Conservation (phyloP, 306 rosid species). For the Vicia sativa region DNA sequence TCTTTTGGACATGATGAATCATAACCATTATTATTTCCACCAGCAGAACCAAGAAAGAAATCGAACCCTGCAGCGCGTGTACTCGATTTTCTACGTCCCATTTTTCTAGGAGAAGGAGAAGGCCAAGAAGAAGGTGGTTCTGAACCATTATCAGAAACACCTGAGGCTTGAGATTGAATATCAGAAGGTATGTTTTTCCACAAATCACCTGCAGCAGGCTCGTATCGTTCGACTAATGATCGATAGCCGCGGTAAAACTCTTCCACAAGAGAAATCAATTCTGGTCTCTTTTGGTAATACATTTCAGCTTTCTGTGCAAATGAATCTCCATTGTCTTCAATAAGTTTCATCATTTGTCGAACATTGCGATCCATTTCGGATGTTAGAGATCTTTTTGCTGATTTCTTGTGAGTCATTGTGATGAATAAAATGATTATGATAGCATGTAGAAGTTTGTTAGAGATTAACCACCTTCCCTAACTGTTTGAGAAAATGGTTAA, state of each 20-base stretch:
- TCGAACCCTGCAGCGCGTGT: constrained; percentile 91
- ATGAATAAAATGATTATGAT: constrained; percentile 27
- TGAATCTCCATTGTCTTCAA: constrained; percentile 81
- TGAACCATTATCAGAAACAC: constrained; percentile 61
- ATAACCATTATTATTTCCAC: constrained; percentile 53
- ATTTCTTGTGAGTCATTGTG: constrained; percentile 50
- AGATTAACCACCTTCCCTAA: constrained; percentile 42
- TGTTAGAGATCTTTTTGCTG: constrained; percentile 50
- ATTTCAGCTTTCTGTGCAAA: constrained; percentile 96
- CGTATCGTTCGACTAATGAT: constrained; percentile 85
- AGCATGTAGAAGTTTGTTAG: constrained; percentile 16
- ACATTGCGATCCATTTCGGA: constrained; percentile 60
- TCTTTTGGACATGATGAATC: constrained; percentile 63
- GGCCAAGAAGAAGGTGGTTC: constrained; percentile 53
- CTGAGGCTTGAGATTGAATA: constrained; percentile 62
- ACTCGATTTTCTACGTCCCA: constrained; percentile 53
- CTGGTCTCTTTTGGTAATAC: constrained; percentile 71
- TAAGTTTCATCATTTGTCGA: constrained; percentile 70
- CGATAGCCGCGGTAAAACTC: constrained; percentile 79
- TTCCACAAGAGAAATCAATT: constrained; percentile 81
- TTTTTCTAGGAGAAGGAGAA: constrained; percentile 50
- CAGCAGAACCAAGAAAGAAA: constrained; percentile 77
- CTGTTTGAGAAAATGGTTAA: constrained; percentile 37
- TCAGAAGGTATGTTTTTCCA: constrained; percentile 63
- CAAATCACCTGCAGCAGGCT: constrained; percentile 70